Evolutionary conservation across 176 grass and related monocot genomes (phyloP).

Genomic region (Tillandsia leiboldiana): DNA sequence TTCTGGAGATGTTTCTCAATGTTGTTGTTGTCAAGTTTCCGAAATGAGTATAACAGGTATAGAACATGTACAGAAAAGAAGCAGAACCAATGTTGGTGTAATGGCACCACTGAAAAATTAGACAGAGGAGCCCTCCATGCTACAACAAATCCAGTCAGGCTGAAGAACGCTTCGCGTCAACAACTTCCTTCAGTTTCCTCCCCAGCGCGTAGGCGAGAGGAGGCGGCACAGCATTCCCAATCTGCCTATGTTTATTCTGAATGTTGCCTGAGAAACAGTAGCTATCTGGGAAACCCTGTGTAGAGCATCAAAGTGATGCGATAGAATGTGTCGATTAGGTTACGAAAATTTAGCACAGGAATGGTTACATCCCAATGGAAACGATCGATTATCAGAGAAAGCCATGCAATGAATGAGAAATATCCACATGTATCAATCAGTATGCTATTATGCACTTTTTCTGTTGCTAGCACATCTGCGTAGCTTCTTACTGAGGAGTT

Average conservation of each 20-base stretch:
- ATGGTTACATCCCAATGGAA: too few species aligned
- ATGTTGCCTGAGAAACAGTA: constrained; percentile 63
- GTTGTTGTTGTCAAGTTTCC: too few species aligned
- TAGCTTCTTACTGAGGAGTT: background rate
- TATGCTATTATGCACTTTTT: background rate
- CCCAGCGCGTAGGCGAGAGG: constrained; percentile 63
- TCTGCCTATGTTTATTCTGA: constrained; percentile 64
- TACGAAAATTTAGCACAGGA: too few species aligned
- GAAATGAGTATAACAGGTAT: too few species aligned
- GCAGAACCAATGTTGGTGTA: constrained; percentile 1
- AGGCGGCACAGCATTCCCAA: constrained; percentile 77
- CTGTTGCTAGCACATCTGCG: background rate
- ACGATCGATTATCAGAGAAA: too few species aligned
- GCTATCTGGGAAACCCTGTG: constrained; percentile 60
- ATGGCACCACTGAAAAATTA: background rate
- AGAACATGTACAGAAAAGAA: background rate
- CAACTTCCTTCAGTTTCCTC: constrained; percentile 56
- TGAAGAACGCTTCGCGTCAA: constrained; percentile 19
- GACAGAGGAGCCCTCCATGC: background rate
- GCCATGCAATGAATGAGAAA: too few species aligned
- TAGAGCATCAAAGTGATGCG: background rate
- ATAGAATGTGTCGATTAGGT: background rate
- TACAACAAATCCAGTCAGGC: background rate
- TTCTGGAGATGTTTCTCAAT: too few species aligned
- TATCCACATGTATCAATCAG: background rate